Percentiles rank a stretch among this genome's conserved stretches.
These are phyloP conservation scores for Lipomyces yamadae DNA, from an alignment of 805 yeast species.

Conservation along the genomic window DNA sequence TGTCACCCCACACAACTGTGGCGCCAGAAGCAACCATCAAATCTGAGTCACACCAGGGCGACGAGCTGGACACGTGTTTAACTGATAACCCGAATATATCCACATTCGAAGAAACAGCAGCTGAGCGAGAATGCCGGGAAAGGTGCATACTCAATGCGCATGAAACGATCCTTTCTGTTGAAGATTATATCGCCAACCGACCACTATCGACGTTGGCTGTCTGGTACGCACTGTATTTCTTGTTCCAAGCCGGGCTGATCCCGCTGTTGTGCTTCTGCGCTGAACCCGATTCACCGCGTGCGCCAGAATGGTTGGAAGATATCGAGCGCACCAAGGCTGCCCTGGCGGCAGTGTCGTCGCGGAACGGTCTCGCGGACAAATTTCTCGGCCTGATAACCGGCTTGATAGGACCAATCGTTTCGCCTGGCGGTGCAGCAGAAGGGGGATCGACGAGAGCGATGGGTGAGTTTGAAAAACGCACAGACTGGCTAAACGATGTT, in stretches of 20 bases:
- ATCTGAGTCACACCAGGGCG: not conserved
- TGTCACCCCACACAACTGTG: not conserved
- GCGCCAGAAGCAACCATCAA: not conserved
- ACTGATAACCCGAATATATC: not conserved
- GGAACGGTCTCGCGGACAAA: slow-evolving; percentile 54
- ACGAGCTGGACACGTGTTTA: not conserved
- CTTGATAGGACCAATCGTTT: slow-evolving; percentile 41
- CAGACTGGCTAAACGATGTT: slow-evolving; percentile 37
- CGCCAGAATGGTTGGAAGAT: slow-evolving; percentile 53
- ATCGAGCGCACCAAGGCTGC: slow-evolving; percentile 52
- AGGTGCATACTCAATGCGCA: slow-evolving; percentile 58
- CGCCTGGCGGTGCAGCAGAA: slow-evolving; percentile 1
- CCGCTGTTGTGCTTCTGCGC: slow-evolving; percentile 60
- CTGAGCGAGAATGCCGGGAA: slow-evolving; percentile 56
- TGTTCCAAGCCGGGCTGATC: slow-evolving; percentile 66
- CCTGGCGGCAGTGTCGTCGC: slow-evolving; percentile 48
- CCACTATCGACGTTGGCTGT: slow-evolving; percentile 55
- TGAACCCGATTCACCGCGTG: slow-evolving; percentile 55
- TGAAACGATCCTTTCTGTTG: slow-evolving; percentile 57
- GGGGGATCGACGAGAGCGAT: slow-evolving; percentile 5
- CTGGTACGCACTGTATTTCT: slow-evolving; percentile 68
- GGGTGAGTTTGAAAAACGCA: slow-evolving; percentile 33
- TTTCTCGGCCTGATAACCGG: slow-evolving; percentile 55
- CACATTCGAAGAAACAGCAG: slow-evolving; percentile 40
- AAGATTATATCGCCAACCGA: slow-evolving; percentile 38